Evolutionary conservation across 345 rosid species (phyloP).

Genomic region (Eutrema japonicum): DNA sequence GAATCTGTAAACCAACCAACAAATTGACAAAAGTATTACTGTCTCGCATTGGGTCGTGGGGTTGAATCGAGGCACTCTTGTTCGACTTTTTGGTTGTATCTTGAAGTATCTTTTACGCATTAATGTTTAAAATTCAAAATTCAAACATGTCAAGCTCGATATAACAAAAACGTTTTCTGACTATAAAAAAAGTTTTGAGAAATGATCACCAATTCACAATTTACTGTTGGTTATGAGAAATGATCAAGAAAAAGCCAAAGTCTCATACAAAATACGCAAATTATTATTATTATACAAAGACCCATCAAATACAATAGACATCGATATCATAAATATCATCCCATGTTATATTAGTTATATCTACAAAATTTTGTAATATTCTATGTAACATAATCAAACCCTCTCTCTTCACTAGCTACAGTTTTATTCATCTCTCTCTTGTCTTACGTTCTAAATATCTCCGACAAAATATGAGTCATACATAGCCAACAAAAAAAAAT

Average conservation of each 20-base stretch:
- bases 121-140: too few relatives aligned
- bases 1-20: too few relatives aligned
- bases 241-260: neutral
- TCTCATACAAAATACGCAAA: slow-evolving; percentile 5
- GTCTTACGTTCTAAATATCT: slow-evolving; percentile 28
- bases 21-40: too few relatives aligned
- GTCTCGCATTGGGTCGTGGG: too few relatives aligned
- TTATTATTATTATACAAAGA: slow-evolving; percentile 19
- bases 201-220: neutral
- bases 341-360: neutral
- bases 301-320: slow-evolving; percentile 32
- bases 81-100: too few relatives aligned
- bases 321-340: slow-evolving; percentile 8
- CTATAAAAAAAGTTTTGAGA: too few relatives aligned
- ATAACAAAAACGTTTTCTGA: too few relatives aligned
- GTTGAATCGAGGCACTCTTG: too few relatives aligned
- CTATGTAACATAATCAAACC: slow-evolving; percentile 35
- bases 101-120: too few relatives aligned
- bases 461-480: slow-evolving; percentile 10
- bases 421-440: slow-evolving; percentile 32
- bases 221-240: neutral
- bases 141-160: too few relatives aligned
- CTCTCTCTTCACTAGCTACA: slow-evolving; percentile 20
- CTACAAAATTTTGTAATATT: slow-evolving; percentile 39
- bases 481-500: slow-evolving; percentile 16